Evolutionary conservation across 169 alveolate species (phyloP).

Genomic region (Plasmodium berghei): DNA sequence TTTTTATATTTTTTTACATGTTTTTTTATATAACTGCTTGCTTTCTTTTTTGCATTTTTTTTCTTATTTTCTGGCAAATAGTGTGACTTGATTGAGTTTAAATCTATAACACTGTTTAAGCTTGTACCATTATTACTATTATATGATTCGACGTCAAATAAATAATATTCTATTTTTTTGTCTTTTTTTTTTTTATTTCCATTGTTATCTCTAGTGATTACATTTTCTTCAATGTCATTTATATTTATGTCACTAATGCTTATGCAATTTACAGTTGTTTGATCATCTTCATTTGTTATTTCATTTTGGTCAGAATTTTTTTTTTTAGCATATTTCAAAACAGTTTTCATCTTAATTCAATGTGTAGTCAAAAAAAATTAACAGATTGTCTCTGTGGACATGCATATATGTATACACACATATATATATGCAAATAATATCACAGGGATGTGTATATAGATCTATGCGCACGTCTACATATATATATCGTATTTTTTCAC

Average conservation of each 20-base stretch:
- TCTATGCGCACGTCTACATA: too few relatives aligned
- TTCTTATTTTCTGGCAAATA: constrained; percentile 61
- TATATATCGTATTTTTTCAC: too few relatives aligned
- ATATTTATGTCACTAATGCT: constrained; percentile 56
- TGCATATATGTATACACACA: too few relatives aligned
- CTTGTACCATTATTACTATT: constrained; percentile 20
- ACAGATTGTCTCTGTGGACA: too few relatives aligned
- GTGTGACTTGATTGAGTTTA: constrained; percentile 44
- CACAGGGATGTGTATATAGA: too few relatives aligned
- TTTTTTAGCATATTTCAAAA: constrained; percentile 13
- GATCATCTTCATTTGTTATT: constrained; percentile 32
- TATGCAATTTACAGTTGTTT: constrained; percentile 38
- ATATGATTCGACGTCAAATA: constrained; percentile 49
- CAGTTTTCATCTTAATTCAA: constrained; percentile 25
- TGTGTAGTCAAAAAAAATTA: too few relatives aligned
- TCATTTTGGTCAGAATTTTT: background rate
- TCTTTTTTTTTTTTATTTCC: constrained; percentile 15
- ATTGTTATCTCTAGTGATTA: constrained; percentile 18
- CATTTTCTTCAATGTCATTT: constrained; percentile 65
- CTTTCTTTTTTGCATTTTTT: constrained; percentile 49
- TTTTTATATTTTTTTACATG: constrained; percentile 52
- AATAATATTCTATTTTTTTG: constrained; percentile 49
- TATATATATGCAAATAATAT: too few relatives aligned
- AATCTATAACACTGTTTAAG: constrained; percentile 31
- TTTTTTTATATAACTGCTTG: constrained; percentile 25